Evolutionary conservation across 441 rosid genomes (phyloP).

Genomic region (Jatropha podagrica): DNA sequence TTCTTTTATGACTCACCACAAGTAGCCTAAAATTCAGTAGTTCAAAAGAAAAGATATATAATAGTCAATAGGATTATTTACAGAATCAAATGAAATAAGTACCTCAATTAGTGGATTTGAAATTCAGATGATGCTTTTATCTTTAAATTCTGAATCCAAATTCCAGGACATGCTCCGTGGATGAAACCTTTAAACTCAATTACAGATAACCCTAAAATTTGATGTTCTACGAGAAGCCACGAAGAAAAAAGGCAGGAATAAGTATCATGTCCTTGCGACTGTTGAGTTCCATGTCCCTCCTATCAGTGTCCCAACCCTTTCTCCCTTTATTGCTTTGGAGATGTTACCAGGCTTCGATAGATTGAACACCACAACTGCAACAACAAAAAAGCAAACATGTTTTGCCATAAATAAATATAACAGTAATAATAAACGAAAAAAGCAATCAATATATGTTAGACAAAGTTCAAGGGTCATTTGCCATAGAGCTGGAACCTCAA

Average conservation of each 20-base stretch:
- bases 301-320: conserved; percentile 80
- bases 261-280: conserved; percentile 32
- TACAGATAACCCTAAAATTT: neutral
- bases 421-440: too few relatives aligned
- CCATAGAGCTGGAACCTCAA: too few relatives aligned
- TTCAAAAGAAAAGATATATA: neutral
- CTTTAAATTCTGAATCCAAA: conserved; percentile 2
- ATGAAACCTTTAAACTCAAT: conserved; percentile 1
- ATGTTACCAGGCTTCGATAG: conserved; percentile 75
- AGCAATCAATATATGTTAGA: too few relatives aligned
- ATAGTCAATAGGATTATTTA: neutral
- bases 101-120: neutral
- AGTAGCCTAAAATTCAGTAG: neutral
- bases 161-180: conserved; percentile 5
- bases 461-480: too few relatives aligned
- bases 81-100: neutral
- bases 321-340: conserved; percentile 79
- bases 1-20: neutral
- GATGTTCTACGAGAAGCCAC: conserved; percentile 3
- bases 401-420: too few relatives aligned
- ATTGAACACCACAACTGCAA: conserved; percentile 86
- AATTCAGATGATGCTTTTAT: neutral
- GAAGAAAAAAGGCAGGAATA: neutral
- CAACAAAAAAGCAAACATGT: neutral
- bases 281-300: conserved; percentile 55